Evolutionary conservation across 805 yeast species (phyloP), one percentile per base, ranked within the genome.

Genomic region (Barnettozyma botsteinii): DNA sequence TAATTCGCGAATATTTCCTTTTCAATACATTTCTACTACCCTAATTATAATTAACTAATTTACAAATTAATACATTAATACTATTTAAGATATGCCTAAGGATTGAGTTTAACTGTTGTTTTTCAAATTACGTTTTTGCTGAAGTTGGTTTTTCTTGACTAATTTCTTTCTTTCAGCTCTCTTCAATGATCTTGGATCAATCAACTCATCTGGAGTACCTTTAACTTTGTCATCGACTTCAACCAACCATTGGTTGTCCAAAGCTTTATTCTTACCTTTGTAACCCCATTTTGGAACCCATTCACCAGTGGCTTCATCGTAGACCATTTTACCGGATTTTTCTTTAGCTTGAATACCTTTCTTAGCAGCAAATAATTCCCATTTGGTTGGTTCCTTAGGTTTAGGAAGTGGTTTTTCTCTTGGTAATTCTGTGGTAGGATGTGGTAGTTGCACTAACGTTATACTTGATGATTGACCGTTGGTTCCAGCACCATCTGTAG

Each of bases 251-350:
- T 93, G 97, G 56, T 73, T 67, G 55, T 91, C 98, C 51, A 80
- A 57, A 40, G 79, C 77, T 67, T 93, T 91, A 65, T 93, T 93
- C 65, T 79, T 78, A 57, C 98, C 98, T 50, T 84, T 81, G 69
- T 83, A 91, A 45, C 99, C 99, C 98, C 98, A 93, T 65, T 88
- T 91, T 54, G 95, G 91, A 46, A 83, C 96, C 98, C 98, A 93
- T 65, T 88, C 89, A 37, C 91, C 89, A 23, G 76, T 66, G 24
- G 75, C 93, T 62, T 93, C 98, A 62, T 93, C 96, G 54, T 68
- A 93, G 1, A 85, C 87, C 75, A 81, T 70, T 66, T 86, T 93
- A 34, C 95, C 96, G 22, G 85, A 81, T 61, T 82, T 88, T 45
- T 85, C 85, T 72, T 85, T 89, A 66, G 94, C 75, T 65, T 83